Percentiles rank a stretch among this genome's conserved stretches.
Conservation (phyloP, 2,329 filamentous ascomycete genomes). For the Trichoderma cornu-damae region DNA sequence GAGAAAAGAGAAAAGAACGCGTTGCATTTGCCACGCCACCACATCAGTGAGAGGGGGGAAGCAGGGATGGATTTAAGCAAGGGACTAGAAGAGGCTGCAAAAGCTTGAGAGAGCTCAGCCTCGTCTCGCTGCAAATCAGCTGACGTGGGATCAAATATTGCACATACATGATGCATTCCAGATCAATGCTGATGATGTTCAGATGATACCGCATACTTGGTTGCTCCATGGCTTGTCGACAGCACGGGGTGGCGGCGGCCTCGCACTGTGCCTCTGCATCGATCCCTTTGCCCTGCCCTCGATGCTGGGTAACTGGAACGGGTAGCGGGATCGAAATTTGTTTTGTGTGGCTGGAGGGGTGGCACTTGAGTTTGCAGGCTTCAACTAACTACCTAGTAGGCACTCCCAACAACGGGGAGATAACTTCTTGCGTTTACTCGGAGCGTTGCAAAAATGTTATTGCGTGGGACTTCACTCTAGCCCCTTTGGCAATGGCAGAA, state of each 20-base stretch:
- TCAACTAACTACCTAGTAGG: no score
- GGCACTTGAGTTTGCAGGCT: not conserved
- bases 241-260: no score
- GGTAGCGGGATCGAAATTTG: not conserved
- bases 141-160: constrained; percentile 9
- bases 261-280: constrained; percentile 8
- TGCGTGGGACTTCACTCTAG: not conserved
- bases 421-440: not conserved
- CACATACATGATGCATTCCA: not conserved
- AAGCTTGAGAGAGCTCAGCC: constrained; percentile 5
- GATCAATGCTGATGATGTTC: not conserved
- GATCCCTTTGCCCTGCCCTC: not conserved
- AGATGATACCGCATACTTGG: not conserved
- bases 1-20: not conserved
- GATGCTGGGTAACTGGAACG: not conserved
- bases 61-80: not conserved
- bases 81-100: constrained; percentile 9
- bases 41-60: not conserved
- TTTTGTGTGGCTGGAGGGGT: not conserved
- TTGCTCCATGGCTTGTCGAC: constrained; percentile 3
- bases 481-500: not conserved
- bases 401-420: not conserved
- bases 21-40: constrained; percentile 11
- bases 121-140: constrained; percentile 16
- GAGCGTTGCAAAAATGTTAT: not conserved